These are phyloP conservation scores for Shiraia sp. DNA, from an alignment of 2,329 filamentous ascomycete species.

Conservation along the genomic window DNA sequence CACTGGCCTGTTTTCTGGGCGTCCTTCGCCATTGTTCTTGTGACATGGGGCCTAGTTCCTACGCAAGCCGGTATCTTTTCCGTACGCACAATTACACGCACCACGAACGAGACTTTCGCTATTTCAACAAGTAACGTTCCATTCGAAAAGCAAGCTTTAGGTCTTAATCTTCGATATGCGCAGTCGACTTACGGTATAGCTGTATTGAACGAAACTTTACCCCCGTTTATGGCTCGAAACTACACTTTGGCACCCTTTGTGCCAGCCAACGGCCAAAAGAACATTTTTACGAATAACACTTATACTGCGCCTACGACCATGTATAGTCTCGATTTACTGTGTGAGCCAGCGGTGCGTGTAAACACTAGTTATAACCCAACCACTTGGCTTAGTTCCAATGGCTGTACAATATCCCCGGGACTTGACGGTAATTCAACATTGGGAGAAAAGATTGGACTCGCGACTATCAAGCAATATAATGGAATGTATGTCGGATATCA, in stretches of 20 bases:
- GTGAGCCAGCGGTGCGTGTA: slow-evolving; percentile 21
- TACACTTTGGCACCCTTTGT: slow-evolving; percentile 53
- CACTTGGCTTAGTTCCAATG: slow-evolving; percentile 18
- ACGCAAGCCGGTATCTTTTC: slow-evolving; percentile 60
- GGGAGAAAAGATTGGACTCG: not conserved
- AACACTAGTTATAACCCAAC: not conserved
- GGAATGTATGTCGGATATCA: slow-evolving; percentile 53
- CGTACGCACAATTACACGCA: slow-evolving; percentile 33
- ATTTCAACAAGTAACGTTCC: slow-evolving; percentile 32
- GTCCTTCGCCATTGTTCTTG: slow-evolving; percentile 53
- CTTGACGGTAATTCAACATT: slow-evolving; percentile 18
- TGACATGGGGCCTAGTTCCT: slow-evolving; percentile 61
- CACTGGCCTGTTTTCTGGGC: slow-evolving; percentile 60
- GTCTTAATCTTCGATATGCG: slow-evolving; percentile 45
- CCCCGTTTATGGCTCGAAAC: slow-evolving; percentile 49
- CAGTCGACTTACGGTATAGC: slow-evolving; percentile 53
- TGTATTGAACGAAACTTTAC: slow-evolving; percentile 52
- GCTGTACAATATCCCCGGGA: slow-evolving; percentile 18
- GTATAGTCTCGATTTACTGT: slow-evolving; percentile 42
- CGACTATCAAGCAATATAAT: slow-evolving; percentile 18
- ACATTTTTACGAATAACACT: slow-evolving; percentile 6
- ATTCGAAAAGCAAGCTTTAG: slow-evolving; percentile 28
- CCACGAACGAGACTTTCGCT: slow-evolving; percentile 1
- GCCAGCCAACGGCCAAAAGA: slow-evolving; percentile 11
- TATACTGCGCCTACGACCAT: slow-evolving; percentile 33